Base-by-base conservation (phyloP, 257 asterid species). In the Eucommia ulmoides region DNA sequence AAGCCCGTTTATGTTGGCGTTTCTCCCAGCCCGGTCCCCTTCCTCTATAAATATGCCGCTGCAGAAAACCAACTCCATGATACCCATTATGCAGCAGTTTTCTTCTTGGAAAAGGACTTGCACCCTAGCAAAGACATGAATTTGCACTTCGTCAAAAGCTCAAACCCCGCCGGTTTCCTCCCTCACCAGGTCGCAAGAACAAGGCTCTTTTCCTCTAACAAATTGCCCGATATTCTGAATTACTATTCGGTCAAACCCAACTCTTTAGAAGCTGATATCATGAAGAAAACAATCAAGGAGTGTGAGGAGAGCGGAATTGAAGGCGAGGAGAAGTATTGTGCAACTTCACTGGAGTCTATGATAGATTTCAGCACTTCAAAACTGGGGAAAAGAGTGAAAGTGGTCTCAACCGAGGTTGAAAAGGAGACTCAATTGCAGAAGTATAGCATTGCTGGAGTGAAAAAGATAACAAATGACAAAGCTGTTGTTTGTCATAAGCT, bases 321-420 rank as follows among this genome's bases (percentile, higher is more conserved):
- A 52, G 88, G 84, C 6, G 93, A 89, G 42, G 91, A 80, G 58
- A 80, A 76, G 26, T 46, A 70, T 0, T 85, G 98, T 24, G 84
- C 92, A 2, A 85, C 98, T 44, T 85, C 94, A 12, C 22, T 89
- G 51, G 92, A 89, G 52, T 74, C 98, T 51, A 89, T 85, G 96
- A 53, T 89, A 0, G 93, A 85, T 59, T 89, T 80, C 77, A 67
- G 62, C 65, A 63, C 73, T 16, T 76, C 83, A 44, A 75, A 69
- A 53, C 44, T 83, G 3, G 98, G 96, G 1, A 68, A 59, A 15
- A 66, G 69, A 5, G 77, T 72, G 14, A 41, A 45, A 17, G 94
- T 85, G 17, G 24, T 88, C 1, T 75, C 96, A 1, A 88, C 96
- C 3, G 57, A 51, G 7, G 63, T 82, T 12, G 67, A 74, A 2